Evolutionary conservation across 108 stramenopile species (phyloP).

Genomic region (Cyclostephanos invisitatus): DNA sequence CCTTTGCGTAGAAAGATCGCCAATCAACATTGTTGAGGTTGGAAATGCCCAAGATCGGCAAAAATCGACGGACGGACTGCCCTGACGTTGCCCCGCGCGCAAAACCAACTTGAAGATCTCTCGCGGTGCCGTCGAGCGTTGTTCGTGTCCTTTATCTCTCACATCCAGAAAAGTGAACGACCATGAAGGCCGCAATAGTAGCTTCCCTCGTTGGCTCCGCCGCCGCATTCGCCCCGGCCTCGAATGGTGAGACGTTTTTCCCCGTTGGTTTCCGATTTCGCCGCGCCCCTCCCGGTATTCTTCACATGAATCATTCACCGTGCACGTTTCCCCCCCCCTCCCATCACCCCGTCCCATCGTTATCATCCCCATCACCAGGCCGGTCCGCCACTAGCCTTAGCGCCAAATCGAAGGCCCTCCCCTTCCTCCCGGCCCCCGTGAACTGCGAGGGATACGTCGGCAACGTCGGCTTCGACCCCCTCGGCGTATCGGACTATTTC

Average conservation of each 20-base stretch:
- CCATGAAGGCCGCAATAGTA: constrained; percentile 69
- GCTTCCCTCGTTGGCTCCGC: constrained; percentile 59
- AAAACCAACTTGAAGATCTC: not conserved
- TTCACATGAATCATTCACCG: not conserved
- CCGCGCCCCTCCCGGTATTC: not conserved
- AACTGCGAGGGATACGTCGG: constrained; percentile 89
- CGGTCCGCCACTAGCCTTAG: constrained; percentile 46
- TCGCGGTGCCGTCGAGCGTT: not conserved
- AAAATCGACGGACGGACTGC: constrained; percentile 15
- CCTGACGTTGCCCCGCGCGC: not conserved
- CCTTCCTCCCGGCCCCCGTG: constrained; percentile 89
- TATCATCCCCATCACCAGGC: constrained; percentile 24
- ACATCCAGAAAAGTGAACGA: constrained; percentile 21
- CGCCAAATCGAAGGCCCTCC: constrained; percentile 71
- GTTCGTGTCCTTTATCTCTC: not conserved
- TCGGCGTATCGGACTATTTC: constrained; percentile 86
- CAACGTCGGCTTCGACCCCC: constrained; percentile 91
- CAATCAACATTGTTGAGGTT: constrained; percentile 13
- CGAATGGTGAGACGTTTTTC: constrained; percentile 27
- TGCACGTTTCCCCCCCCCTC: not conserved
- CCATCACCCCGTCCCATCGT: not conserved
- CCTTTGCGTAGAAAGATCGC: not conserved
- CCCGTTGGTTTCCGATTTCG: not conserved
- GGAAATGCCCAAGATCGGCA: not conserved
- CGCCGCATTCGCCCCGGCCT: constrained; percentile 72